Base-by-base conservation (phyloP, 2,329 filamentous ascomycete species). In the Helotiales sp. region DNA sequence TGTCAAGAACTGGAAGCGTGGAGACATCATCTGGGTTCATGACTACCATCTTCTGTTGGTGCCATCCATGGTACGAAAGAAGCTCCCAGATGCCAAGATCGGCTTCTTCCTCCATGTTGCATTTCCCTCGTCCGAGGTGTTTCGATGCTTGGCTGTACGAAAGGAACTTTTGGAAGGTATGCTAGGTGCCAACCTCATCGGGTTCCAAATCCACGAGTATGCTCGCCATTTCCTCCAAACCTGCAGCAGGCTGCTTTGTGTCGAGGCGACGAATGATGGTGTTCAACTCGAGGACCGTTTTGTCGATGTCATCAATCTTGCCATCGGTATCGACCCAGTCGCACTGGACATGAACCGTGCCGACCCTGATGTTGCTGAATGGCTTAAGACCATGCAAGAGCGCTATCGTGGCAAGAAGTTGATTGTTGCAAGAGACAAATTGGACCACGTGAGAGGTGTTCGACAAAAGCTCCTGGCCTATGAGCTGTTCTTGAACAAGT, bases 91-190 rank as follows among this genome's bases (percentile, higher is more conserved):
- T 71, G 95, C 95, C 17, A 92, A 97, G 81, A 97, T 98, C 74
- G 95, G 95, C 11, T 96, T 98, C 82, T 98, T 97, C 81, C 82
- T 98, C 17, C 95, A 98, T 77, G 93, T 95, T 30, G 93, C 95
- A 0, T 98, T 98, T 79, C 95, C 95, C 0, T 97, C 95, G 0
- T 97, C 95, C 0, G 95, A 98, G 76, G 93, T 98, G 1, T 98
- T 98, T 81, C 88, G 95, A 57, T 98, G 95, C 78, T 82, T 98
- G 24, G 92, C 95, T 2, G 90, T 93, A 11, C 91, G 95, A 66
- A 94, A 91, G 72, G 87, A 97, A 79, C 86, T 98, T 10, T 86
- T 98, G 1, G 91, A 97, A 73, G 95, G 96, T 64, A 95, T 98
- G 84, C 87, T 98, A 0, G 95, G 95, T 10, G 93, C 96, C 64